Percentiles rank a stretch among this genome's conserved stretches.
phyloP scores from a whole-genome alignment of 2,329 filamentous ascomycete genomes.

The Sclerotiophoma versabilis region DNA sequence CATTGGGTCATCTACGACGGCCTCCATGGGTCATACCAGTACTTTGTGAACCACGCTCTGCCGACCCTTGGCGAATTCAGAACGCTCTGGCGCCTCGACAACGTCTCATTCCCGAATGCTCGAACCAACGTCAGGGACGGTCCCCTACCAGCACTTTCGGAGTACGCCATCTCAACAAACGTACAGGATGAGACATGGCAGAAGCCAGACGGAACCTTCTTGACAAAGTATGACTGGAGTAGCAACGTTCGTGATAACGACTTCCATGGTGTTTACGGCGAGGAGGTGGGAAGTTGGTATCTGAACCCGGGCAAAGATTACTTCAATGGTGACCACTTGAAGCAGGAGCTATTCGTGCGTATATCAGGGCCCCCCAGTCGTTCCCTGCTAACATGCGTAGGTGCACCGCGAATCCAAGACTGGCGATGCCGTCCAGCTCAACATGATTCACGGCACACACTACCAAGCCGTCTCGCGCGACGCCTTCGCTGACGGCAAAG shows the following conservation, averaged over 20 bases:
- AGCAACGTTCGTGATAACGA: conserved; percentile 51
- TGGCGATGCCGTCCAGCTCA: conserved; percentile 61
- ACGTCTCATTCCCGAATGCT: conserved; percentile 57
- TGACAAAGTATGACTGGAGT: conserved; percentile 62
- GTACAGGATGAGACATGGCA: conserved; percentile 64
- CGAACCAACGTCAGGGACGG: conserved; percentile 57
- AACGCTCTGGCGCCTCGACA: conserved; percentile 60
- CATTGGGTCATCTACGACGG: conserved; percentile 61
- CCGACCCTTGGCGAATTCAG: conserved; percentile 60
- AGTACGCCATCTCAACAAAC: conserved; percentile 56
- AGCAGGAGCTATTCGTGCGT: conserved; percentile 59
- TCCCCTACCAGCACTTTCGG: conserved; percentile 52
- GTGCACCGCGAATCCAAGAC: conserved; percentile 59
- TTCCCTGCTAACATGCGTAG: conserved; percentile 19
- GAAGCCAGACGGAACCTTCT: conserved; percentile 55
- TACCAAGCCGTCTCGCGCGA: conserved; percentile 43
- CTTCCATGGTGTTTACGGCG: conserved; percentile 61
- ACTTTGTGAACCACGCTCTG: conserved; percentile 60
- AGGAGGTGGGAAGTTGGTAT: conserved; percentile 60
- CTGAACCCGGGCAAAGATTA: conserved; percentile 60
- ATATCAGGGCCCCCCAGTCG: no score
- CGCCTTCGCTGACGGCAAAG: conserved; percentile 45
- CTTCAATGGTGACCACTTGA: conserved; percentile 61
- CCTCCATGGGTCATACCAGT: conserved; percentile 62
- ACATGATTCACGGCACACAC: conserved; percentile 62